phyloP scores from a whole-genome alignment of 148 eudicot species.

The Salicornia ramosissima region DNA sequence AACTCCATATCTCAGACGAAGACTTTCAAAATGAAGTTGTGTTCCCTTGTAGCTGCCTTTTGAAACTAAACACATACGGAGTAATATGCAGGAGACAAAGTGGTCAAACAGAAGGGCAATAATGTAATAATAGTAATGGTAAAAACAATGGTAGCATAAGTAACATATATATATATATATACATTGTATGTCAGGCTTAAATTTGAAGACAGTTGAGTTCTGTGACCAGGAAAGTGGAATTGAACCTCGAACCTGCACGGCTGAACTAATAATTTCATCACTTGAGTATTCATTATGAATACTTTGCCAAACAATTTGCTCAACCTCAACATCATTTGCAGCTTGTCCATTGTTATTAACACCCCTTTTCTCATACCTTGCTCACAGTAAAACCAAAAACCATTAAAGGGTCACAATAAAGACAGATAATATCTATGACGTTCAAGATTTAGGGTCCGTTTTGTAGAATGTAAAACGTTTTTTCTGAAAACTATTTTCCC shows the following conservation, averaged over 20 bases:
- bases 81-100: constrained; percentile 24
- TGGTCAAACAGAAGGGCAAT: constrained; percentile 14
- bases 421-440: too few species aligned
- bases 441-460: too few species aligned
- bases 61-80: too few species aligned
- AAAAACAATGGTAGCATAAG: too few species aligned
- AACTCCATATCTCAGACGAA: constrained; percentile 71
- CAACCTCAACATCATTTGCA: constrained; percentile 97
- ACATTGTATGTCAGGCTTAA: constrained; percentile 77
- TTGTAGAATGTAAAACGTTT: too few species aligned
- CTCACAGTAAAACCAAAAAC: not conserved
- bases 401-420: not conserved
- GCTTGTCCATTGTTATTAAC: constrained; percentile 83
- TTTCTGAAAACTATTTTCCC: too few species aligned
- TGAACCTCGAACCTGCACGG: constrained; percentile 87
- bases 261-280: constrained; percentile 59
- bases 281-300: constrained; percentile 35
- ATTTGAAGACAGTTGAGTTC: constrained; percentile 56
- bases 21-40: constrained; percentile 64
- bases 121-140: constrained; percentile 15
- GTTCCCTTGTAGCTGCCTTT: constrained; percentile 55
- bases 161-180: constrained; percentile 22
- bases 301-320: constrained; percentile 74
- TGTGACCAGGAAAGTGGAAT: constrained; percentile 94
- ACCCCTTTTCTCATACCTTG: constrained; percentile 82